A percentile compares a stretch with the other conserved stretches of the same genome.
phyloP scores from a whole-genome alignment of 1,284 basidiomycete species.

The Kwoniella shivajii region DNA sequence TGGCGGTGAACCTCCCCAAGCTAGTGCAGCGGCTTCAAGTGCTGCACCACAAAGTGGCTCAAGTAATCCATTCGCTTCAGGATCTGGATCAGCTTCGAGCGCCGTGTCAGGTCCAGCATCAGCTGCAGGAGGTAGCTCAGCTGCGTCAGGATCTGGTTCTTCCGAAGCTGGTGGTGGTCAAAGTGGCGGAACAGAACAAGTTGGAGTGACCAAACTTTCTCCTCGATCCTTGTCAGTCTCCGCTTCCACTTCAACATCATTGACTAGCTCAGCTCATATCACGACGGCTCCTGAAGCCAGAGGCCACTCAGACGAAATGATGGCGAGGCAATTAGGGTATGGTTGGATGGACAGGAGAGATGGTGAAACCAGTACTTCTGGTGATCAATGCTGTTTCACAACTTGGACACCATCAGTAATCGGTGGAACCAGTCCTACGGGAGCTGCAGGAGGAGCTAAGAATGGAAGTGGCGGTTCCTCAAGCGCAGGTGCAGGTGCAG shows the following conservation, averaged over 20 bases:
- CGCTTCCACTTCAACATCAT: neutral
- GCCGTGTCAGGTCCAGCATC: neutral
- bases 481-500: neutral
- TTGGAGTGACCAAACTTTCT: slow-evolving; percentile 29
- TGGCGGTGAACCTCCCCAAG: neutral
- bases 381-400: slow-evolving; percentile 41
- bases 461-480: neutral
- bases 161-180: neutral
- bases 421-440: slow-evolving; percentile 15
- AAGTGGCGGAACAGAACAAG: slow-evolving; percentile 24
- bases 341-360: slow-evolving; percentile 3
- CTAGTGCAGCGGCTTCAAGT: neutral
- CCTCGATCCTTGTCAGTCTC: too few relatives aligned
- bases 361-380: slow-evolving; percentile 24
- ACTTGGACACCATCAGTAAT: slow-evolving; percentile 37
- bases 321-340: too few relatives aligned
- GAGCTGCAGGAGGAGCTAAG: neutral
- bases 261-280: neutral
- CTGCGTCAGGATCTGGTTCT: slow-evolving; percentile 8
- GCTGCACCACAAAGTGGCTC: too few relatives aligned
- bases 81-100: neutral
- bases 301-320: neutral
- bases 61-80: too few relatives aligned
- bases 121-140: neutral
- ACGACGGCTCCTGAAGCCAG: neutral